Evolutionary conservation across 2,329 filamentous ascomycete genomes (phyloP), one percentile per base, ranked within the genome.

Genomic region (Alternaria triticina): DNA sequence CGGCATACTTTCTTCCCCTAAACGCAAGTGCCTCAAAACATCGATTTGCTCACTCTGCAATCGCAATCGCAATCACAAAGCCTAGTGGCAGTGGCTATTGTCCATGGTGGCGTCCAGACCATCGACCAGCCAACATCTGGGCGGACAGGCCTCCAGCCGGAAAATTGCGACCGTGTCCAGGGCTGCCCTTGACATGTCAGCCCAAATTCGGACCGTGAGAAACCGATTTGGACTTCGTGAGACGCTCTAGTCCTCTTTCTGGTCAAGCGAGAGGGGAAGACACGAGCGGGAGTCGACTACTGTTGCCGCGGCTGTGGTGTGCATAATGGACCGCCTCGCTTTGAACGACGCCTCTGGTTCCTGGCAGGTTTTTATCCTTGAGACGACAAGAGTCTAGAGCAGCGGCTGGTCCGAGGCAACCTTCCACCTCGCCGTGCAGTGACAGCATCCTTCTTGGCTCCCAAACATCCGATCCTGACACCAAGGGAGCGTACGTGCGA

Each of bases 181-280:
- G 45, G 28, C 15, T n/a, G 28, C 13, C 36, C 23, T 62, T 28
- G 23, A 54, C 13, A 52, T 59, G 56, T 54, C 49, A 59, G 49
- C 59, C 55, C 49, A 33, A 52, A 62, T 59, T 62, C 59, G 59
- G 59, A 43, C 59, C 59, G 55, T 43, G 9, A 27, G 12, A 12
- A 58, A n/a, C 47, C 43, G 17, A 45, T 62, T 51, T 40, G 28
- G 57, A 50, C 46, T 20, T 52, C 13, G 43, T 62, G 49, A 57
- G 55, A 62, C 43, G 43, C 20, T 13, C 59, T 62, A 62, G 47
- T 46, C n/a, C 59, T 59, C 23, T 23, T 59, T 62, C 6, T 54
- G 47, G 55, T 47, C 57, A 59, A 36, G 23, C 43, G 49, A 28
- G 17, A 59, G 47, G 22, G 45, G 25, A 54, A 36, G 15, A 43